Conservation (phyloP, 208 protist genomes). For the Balamuthia mandrillaris region DNA sequence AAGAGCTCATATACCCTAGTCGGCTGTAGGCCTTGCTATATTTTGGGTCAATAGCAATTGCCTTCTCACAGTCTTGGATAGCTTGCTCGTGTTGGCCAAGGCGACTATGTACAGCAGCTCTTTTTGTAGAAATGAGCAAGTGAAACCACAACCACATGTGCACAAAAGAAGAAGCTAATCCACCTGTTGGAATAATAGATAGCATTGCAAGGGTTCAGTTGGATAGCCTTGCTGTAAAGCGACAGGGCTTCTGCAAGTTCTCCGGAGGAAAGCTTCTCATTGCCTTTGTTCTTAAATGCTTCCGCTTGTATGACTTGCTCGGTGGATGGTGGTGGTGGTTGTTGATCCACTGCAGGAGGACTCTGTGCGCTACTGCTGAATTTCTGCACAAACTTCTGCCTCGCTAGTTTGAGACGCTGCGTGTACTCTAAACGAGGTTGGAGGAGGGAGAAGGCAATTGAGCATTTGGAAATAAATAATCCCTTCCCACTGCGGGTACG, state of each 20-base stretch:
- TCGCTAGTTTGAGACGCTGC: neutral
- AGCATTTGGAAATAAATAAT: neutral
- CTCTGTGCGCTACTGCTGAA: neutral
- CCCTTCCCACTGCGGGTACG: neutral
- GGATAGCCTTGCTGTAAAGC: slow-evolving; percentile 22
- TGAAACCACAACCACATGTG: neutral
- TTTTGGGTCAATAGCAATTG: slow-evolving; percentile 5
- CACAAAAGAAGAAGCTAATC: neutral
- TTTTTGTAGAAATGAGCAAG: neutral
- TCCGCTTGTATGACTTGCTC: neutral
- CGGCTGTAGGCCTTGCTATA: slow-evolving; percentile 25
- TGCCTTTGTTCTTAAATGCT: neutral
- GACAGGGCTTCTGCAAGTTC: neutral
- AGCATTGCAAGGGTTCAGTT: neutral
- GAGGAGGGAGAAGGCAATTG: neutral
- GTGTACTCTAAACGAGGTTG: neutral
- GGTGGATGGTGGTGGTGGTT: neutral
- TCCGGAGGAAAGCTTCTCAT: slow-evolving; percentile 1
- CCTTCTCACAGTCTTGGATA: neutral
- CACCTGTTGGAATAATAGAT: slow-evolving; percentile 21
- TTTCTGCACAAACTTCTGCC: neutral
- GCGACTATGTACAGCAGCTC: neutral
- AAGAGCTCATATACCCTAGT: neutral
- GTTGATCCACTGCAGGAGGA: neutral
- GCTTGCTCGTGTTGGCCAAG: neutral